Evolutionary conservation across 331 rosid genomes (phyloP).

Genomic region (Arachis monticola): DNA sequence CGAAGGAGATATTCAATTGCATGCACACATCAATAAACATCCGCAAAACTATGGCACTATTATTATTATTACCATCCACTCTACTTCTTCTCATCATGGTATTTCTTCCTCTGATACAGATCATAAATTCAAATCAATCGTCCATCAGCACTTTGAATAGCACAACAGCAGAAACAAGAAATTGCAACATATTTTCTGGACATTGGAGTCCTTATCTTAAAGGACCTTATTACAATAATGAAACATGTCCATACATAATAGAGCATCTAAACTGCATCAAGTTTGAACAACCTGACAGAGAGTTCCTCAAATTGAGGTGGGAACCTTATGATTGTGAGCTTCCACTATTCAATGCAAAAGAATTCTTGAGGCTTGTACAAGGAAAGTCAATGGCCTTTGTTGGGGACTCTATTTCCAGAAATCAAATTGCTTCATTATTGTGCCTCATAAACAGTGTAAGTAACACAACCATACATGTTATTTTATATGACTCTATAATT

Average conservation of each 20-base stretch:
- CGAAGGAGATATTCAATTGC: slow-evolving; percentile 38
- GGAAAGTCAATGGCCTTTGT: slow-evolving; percentile 88
- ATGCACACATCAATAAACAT: slow-evolving; percentile 42
- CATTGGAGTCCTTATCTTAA: slow-evolving; percentile 58
- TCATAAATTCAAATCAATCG: background rate
- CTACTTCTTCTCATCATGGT: slow-evolving; percentile 46
- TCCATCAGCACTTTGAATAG: background rate
- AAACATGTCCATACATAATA: slow-evolving; percentile 55
- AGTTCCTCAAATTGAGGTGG: slow-evolving; percentile 83
- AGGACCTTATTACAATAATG: slow-evolving; percentile 62
- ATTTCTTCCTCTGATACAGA: slow-evolving; percentile 49
- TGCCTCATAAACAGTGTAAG: slow-evolving; percentile 52
- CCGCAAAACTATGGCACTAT: background rate
- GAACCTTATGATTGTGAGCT: slow-evolving; percentile 80
- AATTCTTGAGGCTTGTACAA: slow-evolving; percentile 62
- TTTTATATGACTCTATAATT: too few relatives aligned
- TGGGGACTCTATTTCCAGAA: slow-evolving; percentile 83
- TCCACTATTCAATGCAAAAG: slow-evolving; percentile 64
- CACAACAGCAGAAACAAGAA: slow-evolving; percentile 17
- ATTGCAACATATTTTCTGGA: slow-evolving; percentile 68
- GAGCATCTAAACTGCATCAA: slow-evolving; percentile 67
- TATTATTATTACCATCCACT: slow-evolving; percentile 48
- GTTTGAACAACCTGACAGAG: slow-evolving; percentile 66
- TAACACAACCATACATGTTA: too few relatives aligned
- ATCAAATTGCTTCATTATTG: slow-evolving; percentile 78